Conservation (phyloP, 2,329 filamentous ascomycete genomes). For the Sclerotinia trifoliorum region DNA sequence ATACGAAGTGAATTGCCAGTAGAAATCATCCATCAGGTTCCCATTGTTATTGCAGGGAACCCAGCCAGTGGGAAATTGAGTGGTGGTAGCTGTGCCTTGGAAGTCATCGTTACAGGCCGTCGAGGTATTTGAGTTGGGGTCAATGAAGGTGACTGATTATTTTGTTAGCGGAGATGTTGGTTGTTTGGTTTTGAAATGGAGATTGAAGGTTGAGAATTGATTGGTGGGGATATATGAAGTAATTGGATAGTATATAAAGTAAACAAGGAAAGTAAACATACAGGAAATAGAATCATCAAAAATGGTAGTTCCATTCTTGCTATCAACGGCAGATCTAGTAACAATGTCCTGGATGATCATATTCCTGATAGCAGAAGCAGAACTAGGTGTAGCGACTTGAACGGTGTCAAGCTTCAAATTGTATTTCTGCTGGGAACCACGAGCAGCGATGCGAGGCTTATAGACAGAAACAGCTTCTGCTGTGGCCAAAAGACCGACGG, state of each 20-base stretch:
- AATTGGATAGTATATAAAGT: not conserved
- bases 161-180: not conserved
- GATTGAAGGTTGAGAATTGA: conserved; percentile 21
- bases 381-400: conserved; percentile 22
- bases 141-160: conserved; percentile 33
- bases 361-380: not conserved
- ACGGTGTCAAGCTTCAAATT: conserved; percentile 12
- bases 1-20: conserved; percentile 31
- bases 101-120: conserved; percentile 33
- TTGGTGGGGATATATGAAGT: conserved; percentile 26
- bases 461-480: conserved; percentile 8
- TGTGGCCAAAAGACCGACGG: conserved; percentile 20
- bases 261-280: conserved; percentile 15
- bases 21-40: conserved; percentile 27
- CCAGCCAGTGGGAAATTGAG: conserved; percentile 26
- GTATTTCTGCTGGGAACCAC: not conserved
- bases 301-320: conserved; percentile 4
- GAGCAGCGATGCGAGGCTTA: conserved; percentile 19
- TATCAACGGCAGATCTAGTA: conserved; percentile 17
- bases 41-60: conserved; percentile 24
- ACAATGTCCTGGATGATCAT: conserved; percentile 5
- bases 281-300: conserved; percentile 21
- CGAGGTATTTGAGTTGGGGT: conserved; percentile 37
- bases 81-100: conserved; percentile 25
- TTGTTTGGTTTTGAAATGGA: conserved; percentile 20